These are phyloP conservation scores for Phragmites australis DNA, from an alignment of 176 grass and related monocot genomes.

Conservation along the genomic window DNA sequence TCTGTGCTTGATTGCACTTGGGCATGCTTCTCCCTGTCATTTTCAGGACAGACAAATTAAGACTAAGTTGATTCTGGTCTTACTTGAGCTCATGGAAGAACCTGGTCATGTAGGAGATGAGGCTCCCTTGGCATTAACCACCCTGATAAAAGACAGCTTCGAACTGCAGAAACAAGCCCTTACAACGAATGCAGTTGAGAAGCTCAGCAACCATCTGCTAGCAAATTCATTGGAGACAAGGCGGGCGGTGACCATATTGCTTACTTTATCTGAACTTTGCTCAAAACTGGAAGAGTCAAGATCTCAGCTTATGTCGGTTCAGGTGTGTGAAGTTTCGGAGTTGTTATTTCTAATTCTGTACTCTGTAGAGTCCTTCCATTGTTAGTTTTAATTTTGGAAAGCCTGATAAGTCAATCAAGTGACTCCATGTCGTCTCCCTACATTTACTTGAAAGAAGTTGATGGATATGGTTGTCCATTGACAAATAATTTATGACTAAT, in stretches of 20 bases:
- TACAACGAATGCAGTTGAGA: conserved; percentile 70
- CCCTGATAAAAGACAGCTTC: conserved; percentile 73
- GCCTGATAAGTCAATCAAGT: background rate
- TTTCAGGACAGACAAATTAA: conserved; percentile 87
- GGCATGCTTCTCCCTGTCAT: conserved; percentile 60
- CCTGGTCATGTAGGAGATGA: conserved; percentile 79
- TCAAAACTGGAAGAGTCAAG: conserved; percentile 84
- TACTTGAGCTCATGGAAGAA: conserved; percentile 94
- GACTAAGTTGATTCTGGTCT: conserved; percentile 77
- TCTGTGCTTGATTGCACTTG: conserved; percentile 82
- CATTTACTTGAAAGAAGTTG: background rate
- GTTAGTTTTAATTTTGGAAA: conserved; percentile 23
- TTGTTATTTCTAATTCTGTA: conserved; percentile 23
- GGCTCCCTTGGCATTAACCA: conserved; percentile 84
- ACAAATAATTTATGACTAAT: conserved; percentile 26
- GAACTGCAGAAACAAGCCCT: conserved; percentile 88
- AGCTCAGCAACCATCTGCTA: conserved; percentile 69
- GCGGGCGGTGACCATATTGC: conserved; percentile 78
- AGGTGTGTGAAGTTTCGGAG: conserved; percentile 43
- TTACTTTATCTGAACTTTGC: conserved; percentile 90
- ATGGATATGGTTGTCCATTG: conserved; percentile 14
- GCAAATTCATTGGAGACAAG: conserved; percentile 59
- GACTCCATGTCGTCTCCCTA: background rate
- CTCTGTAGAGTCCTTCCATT: conserved; percentile 31
- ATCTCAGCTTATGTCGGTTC: conserved; percentile 69